Evolutionary conservation across 2,329 filamentous ascomycete genomes (phyloP).

Genomic region (Colletotrichum australisinense): DNA sequence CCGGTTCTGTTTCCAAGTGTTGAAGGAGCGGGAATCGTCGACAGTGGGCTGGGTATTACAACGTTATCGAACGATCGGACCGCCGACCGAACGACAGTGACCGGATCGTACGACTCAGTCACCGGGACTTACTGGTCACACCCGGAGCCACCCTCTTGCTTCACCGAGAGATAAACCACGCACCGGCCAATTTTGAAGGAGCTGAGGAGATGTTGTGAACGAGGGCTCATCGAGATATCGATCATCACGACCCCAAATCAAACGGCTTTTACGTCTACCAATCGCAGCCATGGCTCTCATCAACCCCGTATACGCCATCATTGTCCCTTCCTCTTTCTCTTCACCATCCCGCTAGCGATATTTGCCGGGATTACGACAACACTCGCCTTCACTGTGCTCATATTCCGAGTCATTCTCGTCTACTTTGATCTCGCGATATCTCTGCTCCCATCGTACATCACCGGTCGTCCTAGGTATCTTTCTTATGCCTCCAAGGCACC

Average conservation of each 20-base stretch:
- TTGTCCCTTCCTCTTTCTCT: slow-evolving; percentile 70
- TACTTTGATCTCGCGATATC: slow-evolving; percentile 72
- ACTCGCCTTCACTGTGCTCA: slow-evolving; percentile 70
- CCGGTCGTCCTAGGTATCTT: slow-evolving; percentile 48
- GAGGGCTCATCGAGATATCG: neutral
- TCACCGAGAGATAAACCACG: slow-evolving; percentile 10
- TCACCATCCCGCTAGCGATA: slow-evolving; percentile 72
- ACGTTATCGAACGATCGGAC: slow-evolving; percentile 33
- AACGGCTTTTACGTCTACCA: neutral
- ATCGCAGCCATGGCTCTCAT: slow-evolving; percentile 59
- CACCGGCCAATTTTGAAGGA: slow-evolving; percentile 1
- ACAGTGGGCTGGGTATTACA: slow-evolving; percentile 25
- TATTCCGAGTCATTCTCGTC: slow-evolving; percentile 69
- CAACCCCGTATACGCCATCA: slow-evolving; percentile 65
- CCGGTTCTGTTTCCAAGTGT: neutral
- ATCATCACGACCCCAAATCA: neutral
- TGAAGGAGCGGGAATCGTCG: slow-evolving; percentile 14
- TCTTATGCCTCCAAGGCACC: slow-evolving; percentile 43
- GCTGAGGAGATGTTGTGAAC: slow-evolving; percentile 23
- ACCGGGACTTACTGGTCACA: slow-evolving; percentile 23
- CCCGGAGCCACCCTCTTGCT: slow-evolving; percentile 6
- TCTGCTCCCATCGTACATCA: slow-evolving; percentile 66
- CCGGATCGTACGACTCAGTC: slow-evolving; percentile 32
- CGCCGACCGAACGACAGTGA: slow-evolving; percentile 31
- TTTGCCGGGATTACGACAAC: slow-evolving; percentile 73